Conservation (phyloP, 164 flowering plant genomes). For the Berberis vulgaris region DNA sequence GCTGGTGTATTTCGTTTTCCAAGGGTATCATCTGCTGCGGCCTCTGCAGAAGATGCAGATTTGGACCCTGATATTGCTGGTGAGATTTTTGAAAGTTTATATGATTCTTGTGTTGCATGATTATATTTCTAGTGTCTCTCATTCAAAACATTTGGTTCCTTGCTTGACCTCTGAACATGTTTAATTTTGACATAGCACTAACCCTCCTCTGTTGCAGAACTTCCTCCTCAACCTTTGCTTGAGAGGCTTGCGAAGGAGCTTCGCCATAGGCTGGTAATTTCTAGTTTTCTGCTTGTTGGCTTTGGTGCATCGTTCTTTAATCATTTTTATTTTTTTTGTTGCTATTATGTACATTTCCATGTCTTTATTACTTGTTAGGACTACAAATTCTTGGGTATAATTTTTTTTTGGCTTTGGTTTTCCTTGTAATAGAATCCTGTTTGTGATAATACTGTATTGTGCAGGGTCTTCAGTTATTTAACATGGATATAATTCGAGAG, state of each 20-base stretch:
- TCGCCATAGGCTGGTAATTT: slow-evolving; percentile 65
- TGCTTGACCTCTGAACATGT: no score
- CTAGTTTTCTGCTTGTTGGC: not conserved
- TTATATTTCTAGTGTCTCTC: not conserved
- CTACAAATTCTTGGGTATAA: no score
- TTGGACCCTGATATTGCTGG: slow-evolving; percentile 85
- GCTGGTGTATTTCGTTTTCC: slow-evolving; percentile 81
- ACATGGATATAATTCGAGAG: slow-evolving; percentile 82
- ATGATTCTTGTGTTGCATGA: not conserved
- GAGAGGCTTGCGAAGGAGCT: slow-evolving; percentile 84
- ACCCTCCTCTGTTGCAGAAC: slow-evolving; percentile 45
- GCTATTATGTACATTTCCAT: not conserved
- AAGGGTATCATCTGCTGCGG: slow-evolving; percentile 94
- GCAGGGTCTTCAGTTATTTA: slow-evolving; percentile 83
- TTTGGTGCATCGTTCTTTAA: not conserved
- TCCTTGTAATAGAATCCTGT: no score
- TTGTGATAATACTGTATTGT: not conserved
- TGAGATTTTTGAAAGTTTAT: slow-evolving; percentile 19
- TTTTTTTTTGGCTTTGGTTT: no score
- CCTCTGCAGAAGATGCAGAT: slow-evolving; percentile 94
- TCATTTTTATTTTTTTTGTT: not conserved
- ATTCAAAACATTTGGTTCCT: not conserved
- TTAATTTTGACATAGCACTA: no score
- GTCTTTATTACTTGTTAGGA: not conserved
- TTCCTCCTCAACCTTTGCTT: slow-evolving; percentile 84